phyloP scores from a whole-genome alignment of 305 asterid genomes.

The Galium porrigens region DNA sequence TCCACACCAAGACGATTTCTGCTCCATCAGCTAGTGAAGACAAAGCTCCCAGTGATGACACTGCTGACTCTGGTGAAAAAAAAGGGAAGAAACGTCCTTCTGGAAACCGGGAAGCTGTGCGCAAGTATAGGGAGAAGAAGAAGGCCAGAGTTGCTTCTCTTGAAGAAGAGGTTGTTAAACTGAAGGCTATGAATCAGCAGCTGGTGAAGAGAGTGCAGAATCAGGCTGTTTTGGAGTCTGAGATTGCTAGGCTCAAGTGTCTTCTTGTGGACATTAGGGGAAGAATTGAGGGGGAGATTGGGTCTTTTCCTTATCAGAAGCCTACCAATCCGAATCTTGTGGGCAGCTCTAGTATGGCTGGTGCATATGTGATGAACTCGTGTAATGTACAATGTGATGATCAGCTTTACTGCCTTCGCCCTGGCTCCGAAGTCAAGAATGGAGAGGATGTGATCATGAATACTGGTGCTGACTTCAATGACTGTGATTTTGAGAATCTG shows the following conservation, averaged over 20 bases:
- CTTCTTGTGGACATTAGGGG: constrained; percentile 87
- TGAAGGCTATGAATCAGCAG: constrained; percentile 67
- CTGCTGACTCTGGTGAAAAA: constrained; percentile 61
- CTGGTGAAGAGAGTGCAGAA: constrained; percentile 61
- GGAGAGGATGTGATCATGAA: constrained; percentile 20
- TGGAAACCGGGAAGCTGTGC: constrained; percentile 76
- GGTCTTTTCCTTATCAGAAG: constrained; percentile 84
- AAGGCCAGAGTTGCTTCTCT: constrained; percentile 63
- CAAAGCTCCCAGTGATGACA: constrained; percentile 53
- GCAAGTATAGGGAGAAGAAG: constrained; percentile 76
- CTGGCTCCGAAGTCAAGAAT: constrained; percentile 37
- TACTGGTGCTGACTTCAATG: constrained; percentile 29
- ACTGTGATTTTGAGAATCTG: constrained; percentile 52
- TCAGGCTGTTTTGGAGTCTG: constrained; percentile 67
- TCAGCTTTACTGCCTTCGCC: constrained; percentile 58
- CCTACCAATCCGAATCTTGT: constrained; percentile 32
- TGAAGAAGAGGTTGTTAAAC: constrained; percentile 61
- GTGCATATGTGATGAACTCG: constrained; percentile 54
- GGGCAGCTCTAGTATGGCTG: constrained; percentile 29
- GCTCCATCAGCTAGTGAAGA: constrained; percentile 33
- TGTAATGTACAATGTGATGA: constrained; percentile 66
- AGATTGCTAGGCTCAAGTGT: constrained; percentile 66
- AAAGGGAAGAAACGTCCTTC: constrained; percentile 44
- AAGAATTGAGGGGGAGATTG: constrained; percentile 86
- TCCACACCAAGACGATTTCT: constrained; percentile 64